Percentiles rank a stretch among this genome's conserved stretches.
These are phyloP conservation scores for Apiospora aurea DNA, from an alignment of 2,329 filamentous ascomycete species.

Conservation along the genomic window DNA sequence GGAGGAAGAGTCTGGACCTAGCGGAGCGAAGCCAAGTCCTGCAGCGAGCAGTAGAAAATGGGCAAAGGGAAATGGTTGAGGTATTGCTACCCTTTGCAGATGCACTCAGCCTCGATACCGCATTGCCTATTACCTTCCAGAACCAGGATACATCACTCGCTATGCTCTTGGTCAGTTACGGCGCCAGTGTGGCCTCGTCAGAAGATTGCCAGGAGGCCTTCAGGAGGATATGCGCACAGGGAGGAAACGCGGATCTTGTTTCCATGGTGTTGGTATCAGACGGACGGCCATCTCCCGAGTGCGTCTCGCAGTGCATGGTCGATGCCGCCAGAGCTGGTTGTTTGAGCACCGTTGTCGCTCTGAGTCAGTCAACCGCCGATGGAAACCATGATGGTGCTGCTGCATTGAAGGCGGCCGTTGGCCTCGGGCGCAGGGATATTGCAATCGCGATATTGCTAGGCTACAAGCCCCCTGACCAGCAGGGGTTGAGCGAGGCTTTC, in stretches of 20 bases:
- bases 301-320: slow-evolving; percentile 58
- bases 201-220: slow-evolving; percentile 61
- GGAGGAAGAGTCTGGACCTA: slow-evolving; percentile 58
- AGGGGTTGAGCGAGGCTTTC: slow-evolving; percentile 59
- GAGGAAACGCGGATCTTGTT: slow-evolving; percentile 54
- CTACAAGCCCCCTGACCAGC: slow-evolving; percentile 56
- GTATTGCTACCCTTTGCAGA: slow-evolving; percentile 62
- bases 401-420: slow-evolving; percentile 58
- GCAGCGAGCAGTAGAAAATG: slow-evolving; percentile 57
- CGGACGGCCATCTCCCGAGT: slow-evolving; percentile 50
- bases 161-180: slow-evolving; percentile 57
- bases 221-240: slow-evolving; percentile 55
- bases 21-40: slow-evolving; percentile 59
- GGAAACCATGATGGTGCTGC: slow-evolving; percentile 59
- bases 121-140: slow-evolving; percentile 57
- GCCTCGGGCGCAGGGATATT: slow-evolving; percentile 59
- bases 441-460: slow-evolving; percentile 62
- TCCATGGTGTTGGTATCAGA: slow-evolving; percentile 57
- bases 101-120: slow-evolving; percentile 55
- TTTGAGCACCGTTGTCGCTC: slow-evolving; percentile 55
- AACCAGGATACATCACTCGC: slow-evolving; percentile 51
- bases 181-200: slow-evolving; percentile 55
- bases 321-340: slow-evolving; percentile 59
- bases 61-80: slow-evolving; percentile 59
- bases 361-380: slow-evolving; percentile 61